These are phyloP conservation scores for Pseudotulostoma volvatum DNA, from an alignment of 495 filamentous ascomycete species.

Conservation along the genomic window DNA sequence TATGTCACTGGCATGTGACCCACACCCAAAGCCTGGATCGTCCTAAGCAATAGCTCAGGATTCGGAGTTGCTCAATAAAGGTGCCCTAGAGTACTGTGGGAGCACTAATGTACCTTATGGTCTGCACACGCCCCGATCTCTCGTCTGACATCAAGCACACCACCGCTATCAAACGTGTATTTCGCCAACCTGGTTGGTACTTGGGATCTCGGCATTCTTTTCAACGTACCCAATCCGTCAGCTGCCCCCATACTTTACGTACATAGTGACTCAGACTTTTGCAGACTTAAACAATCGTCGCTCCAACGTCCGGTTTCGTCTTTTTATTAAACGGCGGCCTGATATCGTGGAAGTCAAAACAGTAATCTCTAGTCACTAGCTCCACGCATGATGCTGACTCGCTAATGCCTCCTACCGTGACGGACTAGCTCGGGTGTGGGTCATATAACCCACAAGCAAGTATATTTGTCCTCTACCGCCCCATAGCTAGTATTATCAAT, in stretches of 20 bases:
- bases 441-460: too few relatives aligned
- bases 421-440: too few relatives aligned
- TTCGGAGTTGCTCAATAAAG: too few relatives aligned
- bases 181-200: slow-evolving; percentile 8
- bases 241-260: background rate
- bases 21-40: too few relatives aligned
- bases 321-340: background rate
- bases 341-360: too few relatives aligned
- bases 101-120: too few relatives aligned
- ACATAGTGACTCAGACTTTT: background rate
- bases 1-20: too few relatives aligned
- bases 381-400: background rate
- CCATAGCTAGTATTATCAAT: too few relatives aligned
- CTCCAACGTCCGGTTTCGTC: background rate
- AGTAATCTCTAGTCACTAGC: background rate
- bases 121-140: background rate
- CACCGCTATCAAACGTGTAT: background rate
- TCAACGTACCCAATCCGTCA: background rate
- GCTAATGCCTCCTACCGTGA: background rate
- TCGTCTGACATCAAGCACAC: background rate
- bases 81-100: too few relatives aligned
- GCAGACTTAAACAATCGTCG: background rate
- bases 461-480: too few relatives aligned
- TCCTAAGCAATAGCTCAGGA: too few relatives aligned
- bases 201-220: background rate